Base-by-base conservation (phyloP, 176 grass and related monocot genomes). In the Bothriochloa decipiens region DNA sequence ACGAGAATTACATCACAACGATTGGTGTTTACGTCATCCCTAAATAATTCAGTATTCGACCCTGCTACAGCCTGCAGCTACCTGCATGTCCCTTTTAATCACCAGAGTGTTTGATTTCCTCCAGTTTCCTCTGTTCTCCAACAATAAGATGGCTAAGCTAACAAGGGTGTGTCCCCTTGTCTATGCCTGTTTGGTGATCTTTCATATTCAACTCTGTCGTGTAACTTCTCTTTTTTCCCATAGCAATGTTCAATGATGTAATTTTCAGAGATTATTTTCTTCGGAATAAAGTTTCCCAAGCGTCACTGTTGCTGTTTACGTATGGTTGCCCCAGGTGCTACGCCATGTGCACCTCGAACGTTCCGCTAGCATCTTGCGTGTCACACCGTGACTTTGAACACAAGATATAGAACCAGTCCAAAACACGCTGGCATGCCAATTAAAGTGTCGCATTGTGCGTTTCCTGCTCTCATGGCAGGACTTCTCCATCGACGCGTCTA, bases 71-170 rank as follows among this genome's bases (percentile, higher is more conserved):
- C 49, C 49, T 17, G 49, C 49, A 52, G 16, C 16, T 6, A 52
- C 49, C 5, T 52, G 16, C 49, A 6, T 52, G 49, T 52, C 17
- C 64, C 28, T 66, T 35, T 33, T 2, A 66, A 16, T 69, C 67
- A 41, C 11, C 47, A 52, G 26, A 47, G 13, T 74, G 14, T 74
- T 29, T 27, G 43, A 28, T 74, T 46, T 74, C 71, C 71, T 49
- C 45, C 26, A 16, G 11, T 74, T 46, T 14, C 43, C 43, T 3
- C 72, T 3, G 46, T 53, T 53, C 47, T 35, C 3, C 18, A 70
- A 70, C 36, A 68, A 68, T 32, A 32, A 32, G 65, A 68, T 68
- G 65, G 65, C 65, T 68, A 32, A 68, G 65, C 65, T 16, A 68
- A 70, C 35, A n/a, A 39, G 66, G 26, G 13, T 18, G 23, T 52